Percentiles rank a stretch among this genome's conserved stretches.
phyloP scores from a whole-genome alignment of 2,329 filamentous ascomycete species.

The Hypoxylon sp. region DNA sequence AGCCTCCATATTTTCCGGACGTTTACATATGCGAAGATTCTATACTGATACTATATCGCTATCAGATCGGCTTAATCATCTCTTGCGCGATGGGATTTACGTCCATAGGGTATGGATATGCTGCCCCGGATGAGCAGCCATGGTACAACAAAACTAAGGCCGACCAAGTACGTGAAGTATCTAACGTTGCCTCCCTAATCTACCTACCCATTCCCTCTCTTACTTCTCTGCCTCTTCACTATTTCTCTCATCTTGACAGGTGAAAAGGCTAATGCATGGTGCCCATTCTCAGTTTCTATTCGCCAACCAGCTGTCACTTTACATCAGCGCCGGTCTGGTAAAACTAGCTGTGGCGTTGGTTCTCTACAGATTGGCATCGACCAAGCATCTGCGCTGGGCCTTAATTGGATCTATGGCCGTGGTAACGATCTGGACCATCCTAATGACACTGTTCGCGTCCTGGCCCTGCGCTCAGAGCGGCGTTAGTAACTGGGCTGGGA shows the following conservation, averaged over 20 bases:
- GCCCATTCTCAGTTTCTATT: conserved; percentile 46
- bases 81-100: conserved; percentile 49
- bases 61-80: conserved; percentile 47
- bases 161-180: conserved; percentile 35
- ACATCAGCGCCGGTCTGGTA: conserved; percentile 51
- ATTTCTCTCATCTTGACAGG: neutral
- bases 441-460: conserved; percentile 51
- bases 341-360: conserved; percentile 53
- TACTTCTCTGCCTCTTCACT: neutral
- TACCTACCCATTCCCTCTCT: neutral
- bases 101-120: conserved; percentile 51
- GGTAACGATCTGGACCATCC: conserved; percentile 49
- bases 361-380: conserved; percentile 49
- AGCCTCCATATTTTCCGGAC: conserved; percentile 8
- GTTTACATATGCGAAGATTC: neutral
- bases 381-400: conserved; percentile 42
- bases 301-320: conserved; percentile 50
- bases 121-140: conserved; percentile 44
- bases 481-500: conserved; percentile 50
- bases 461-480: conserved; percentile 49
- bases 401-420: conserved; percentile 48
- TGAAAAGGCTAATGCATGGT: conserved; percentile 22
- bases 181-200: neutral
- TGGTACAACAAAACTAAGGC: conserved; percentile 44
- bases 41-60: conserved; percentile 37